Evolutionary conservation across 2,329 filamentous ascomycete species (phyloP).

Genomic region (Penicillium hordei): DNA sequence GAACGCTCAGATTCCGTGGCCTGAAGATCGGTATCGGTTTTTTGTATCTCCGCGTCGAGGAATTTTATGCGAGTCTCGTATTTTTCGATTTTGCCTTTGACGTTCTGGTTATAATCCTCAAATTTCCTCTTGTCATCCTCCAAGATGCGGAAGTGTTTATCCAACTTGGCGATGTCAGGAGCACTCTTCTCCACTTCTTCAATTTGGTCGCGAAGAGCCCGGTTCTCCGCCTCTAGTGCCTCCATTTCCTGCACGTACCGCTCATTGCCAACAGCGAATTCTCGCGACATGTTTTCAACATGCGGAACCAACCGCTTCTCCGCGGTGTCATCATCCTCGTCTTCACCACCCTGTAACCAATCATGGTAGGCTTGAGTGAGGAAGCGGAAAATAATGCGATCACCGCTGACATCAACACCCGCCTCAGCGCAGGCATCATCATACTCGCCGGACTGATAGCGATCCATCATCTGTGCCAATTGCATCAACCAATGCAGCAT

Average conservation of each 20-base stretch:
- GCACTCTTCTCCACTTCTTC: slow-evolving; percentile 85
- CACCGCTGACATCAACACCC: slow-evolving; percentile 81
- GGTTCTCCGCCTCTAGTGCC: slow-evolving; percentile 82
- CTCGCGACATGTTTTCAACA: slow-evolving; percentile 79
- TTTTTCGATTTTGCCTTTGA: slow-evolving; percentile 82
- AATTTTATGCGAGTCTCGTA: slow-evolving; percentile 78
- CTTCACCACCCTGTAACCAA: slow-evolving; percentile 90
- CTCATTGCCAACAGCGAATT: slow-evolving; percentile 82
- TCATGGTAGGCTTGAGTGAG: slow-evolving; percentile 86
- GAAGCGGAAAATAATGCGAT: slow-evolving; percentile 93
- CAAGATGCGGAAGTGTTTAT: slow-evolving; percentile 88
- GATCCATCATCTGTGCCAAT: slow-evolving; percentile 87
- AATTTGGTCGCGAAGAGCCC: slow-evolving; percentile 77
- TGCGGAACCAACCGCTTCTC: slow-evolving; percentile 79
- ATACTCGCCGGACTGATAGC: slow-evolving; percentile 74
- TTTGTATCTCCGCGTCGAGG: slow-evolving; percentile 82
- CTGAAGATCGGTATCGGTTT: slow-evolving; percentile 70
- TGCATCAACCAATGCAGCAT: slow-evolving; percentile 99
- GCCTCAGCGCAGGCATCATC: slow-evolving; percentile 87
- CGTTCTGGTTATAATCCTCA: slow-evolving; percentile 85
- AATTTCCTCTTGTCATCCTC: slow-evolving; percentile 95
- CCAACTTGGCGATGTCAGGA: slow-evolving; percentile 77
- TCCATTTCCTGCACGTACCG: slow-evolving; percentile 82
- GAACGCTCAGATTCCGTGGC: slow-evolving; percentile 81
- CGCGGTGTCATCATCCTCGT: slow-evolving; percentile 80